Base-by-base conservation (phyloP, 2,329 filamentous ascomycete species). In the Cladosporium halotolerans region DNA sequence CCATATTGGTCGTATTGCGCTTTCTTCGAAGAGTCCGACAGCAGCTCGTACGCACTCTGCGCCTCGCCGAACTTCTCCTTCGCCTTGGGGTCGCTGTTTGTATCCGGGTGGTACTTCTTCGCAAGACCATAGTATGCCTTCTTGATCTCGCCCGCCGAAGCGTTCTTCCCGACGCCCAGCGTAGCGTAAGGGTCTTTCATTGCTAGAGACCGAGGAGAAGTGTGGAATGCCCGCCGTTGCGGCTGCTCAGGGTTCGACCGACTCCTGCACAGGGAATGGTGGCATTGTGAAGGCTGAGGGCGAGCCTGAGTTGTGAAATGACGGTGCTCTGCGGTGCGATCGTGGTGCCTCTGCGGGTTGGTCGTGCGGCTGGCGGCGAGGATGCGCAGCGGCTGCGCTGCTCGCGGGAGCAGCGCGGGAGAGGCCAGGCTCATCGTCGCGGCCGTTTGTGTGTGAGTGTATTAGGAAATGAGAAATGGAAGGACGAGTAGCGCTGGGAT, bases 101-200 rank as follows among this genome's bases (percentile, higher is more conserved):
- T 97, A 69, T 99, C 93, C 8, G 93, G 93, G 66, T 99, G 93
- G 69, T 83, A 99, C 68, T 97, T 99, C 73, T 99, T 99, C 16
- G 93, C 93, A 55, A 97, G 78, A 47, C 91, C 89, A 69, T 99
- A 99, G 76, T 99, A 99, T 3, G 93, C 91, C 71, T 96, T 97
- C 70, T 99, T 99, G 69, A 99, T 97, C 34, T 97, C 92, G 55
- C 83, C 77, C 3, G 89, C 76, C 1, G 88, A 84, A n/a, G 93
- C 89, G 57, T 73, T 79, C 70, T 92, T 95, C 64, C 77, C 77
- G 31, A 99, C 89, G 11, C 93, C 93, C 28, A 99, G 83, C 3
- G 88, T 80, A 60, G 83, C 81, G 72, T 99, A 99, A 1, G 93
- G 93, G 65, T 99, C 88, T 68, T 88, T 72, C 28, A 82, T 72